phyloP scores from a whole-genome alignment of 495 filamentous ascomycete genomes.

The Penicillium parvum region DNA sequence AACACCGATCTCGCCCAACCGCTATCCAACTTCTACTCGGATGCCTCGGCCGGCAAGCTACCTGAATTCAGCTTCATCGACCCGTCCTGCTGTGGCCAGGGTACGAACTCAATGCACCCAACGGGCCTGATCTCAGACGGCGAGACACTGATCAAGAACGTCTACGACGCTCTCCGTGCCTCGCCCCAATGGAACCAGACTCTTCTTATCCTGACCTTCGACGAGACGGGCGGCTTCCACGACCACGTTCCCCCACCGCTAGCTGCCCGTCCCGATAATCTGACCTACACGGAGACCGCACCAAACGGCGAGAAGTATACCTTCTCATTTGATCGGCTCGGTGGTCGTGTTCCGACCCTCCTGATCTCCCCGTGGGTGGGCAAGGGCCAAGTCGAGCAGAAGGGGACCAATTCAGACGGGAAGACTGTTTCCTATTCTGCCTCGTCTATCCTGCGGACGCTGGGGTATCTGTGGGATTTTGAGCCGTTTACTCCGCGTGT shows the following conservation, averaged over 20 bases:
- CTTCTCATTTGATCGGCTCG: slow-evolving; percentile 45
- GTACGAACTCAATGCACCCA: slow-evolving; percentile 48
- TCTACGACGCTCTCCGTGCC: slow-evolving; percentile 46
- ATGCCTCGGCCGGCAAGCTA: slow-evolving; percentile 35
- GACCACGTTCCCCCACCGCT: slow-evolving; percentile 48
- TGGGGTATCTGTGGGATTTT: slow-evolving; percentile 46
- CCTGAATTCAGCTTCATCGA: slow-evolving; percentile 48
- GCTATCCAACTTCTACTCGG: slow-evolving; percentile 33
- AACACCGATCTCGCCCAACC: slow-evolving; percentile 32
- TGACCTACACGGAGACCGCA: slow-evolving; percentile 42
- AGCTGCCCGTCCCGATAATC: slow-evolving; percentile 33
- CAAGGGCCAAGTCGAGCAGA: slow-evolving; percentile 44
- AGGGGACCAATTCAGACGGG: slow-evolving; percentile 33
- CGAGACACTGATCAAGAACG: slow-evolving; percentile 45
- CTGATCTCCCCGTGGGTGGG: slow-evolving; percentile 46
- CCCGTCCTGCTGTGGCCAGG: slow-evolving; percentile 46
- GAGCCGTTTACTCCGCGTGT: slow-evolving; percentile 41
- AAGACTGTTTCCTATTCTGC: slow-evolving; percentile 35
- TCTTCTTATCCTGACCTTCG: slow-evolving; percentile 47
- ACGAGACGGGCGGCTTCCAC: slow-evolving; percentile 48
- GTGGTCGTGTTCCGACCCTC: slow-evolving; percentile 46
- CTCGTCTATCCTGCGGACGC: slow-evolving; percentile 35
- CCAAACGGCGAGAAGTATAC: slow-evolving; percentile 39
- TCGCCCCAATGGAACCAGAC: slow-evolving; percentile 44
- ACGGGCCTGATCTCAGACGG: slow-evolving; percentile 41